Evolutionary conservation across 306 rosid species (phyloP).

Genomic region (Vigna hirtella): DNA sequence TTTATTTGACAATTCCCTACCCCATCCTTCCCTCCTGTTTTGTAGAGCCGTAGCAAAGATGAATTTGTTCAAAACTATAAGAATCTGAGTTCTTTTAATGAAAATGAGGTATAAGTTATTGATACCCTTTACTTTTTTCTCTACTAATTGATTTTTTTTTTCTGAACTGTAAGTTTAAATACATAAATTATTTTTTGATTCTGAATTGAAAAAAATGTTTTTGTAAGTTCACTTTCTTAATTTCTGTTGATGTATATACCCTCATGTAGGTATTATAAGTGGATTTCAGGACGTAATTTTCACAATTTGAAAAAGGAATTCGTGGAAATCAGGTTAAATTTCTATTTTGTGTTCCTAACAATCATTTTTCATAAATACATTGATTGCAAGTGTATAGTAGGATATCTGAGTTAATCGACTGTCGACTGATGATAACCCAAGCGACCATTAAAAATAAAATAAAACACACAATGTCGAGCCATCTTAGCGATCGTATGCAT

Average conservation of each 20-base stretch:
- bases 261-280: constrained; percentile 87
- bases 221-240: constrained; percentile 36
- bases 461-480: too few species aligned
- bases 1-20: not conserved
- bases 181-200: constrained; percentile 31
- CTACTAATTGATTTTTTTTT: constrained; percentile 26
- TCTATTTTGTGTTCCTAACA: constrained; percentile 15
- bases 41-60: constrained; percentile 92
- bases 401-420: too few species aligned
- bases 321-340: constrained; percentile 96
- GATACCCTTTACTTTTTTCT: not conserved
- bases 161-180: constrained; percentile 23
- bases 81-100: constrained; percentile 97
- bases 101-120: constrained; percentile 74
- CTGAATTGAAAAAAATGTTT: constrained; percentile 8
- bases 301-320: constrained; percentile 98
- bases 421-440: too few species aligned
- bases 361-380: constrained; percentile 1
- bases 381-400: not conserved
- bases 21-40: not conserved
- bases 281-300: constrained; percentile 99
- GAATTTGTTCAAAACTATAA: constrained; percentile 96
- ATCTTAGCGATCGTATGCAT: too few species aligned
- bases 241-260: constrained; percentile 37
- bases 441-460: too few species aligned